Evolutionary conservation across 2,329 filamentous ascomycete species (phyloP).

Genomic region (Lachnellula occidentalis): DNA sequence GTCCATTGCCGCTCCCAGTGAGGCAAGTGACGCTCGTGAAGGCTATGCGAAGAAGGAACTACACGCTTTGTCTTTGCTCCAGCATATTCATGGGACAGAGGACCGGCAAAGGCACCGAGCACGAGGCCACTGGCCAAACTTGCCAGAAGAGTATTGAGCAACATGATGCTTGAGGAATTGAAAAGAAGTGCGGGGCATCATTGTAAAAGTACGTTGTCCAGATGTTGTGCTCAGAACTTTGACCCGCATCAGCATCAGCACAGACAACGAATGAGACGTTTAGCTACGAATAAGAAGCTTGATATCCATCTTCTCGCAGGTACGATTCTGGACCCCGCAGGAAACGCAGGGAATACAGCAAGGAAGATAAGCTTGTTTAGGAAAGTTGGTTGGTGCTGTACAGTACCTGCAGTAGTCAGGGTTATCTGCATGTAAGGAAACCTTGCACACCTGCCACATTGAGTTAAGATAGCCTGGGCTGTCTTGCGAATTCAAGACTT

Average conservation of each 20-base stretch:
- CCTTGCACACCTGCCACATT: neutral
- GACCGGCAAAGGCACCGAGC: constrained; percentile 14
- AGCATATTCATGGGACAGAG: constrained; percentile 3
- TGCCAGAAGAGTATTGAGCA: constrained; percentile 15
- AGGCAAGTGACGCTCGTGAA: constrained; percentile 22
- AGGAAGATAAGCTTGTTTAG: neutral
- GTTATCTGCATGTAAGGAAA: neutral
- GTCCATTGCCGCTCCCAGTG: constrained; percentile 16
- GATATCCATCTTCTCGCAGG: neutral
- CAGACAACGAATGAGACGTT: too few relatives aligned
- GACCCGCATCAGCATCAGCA: neutral
- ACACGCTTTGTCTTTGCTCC: constrained; percentile 12
- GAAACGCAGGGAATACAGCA: neutral
- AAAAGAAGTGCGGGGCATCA: neutral
- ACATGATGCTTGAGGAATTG: constrained; percentile 9
- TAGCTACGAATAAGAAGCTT: too few relatives aligned
- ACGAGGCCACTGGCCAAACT: constrained; percentile 15
- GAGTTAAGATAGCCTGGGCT: neutral
- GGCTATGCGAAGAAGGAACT: constrained; percentile 16
- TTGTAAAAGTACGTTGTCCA: neutral
- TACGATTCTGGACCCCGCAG: neutral
- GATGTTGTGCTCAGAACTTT: neutral
- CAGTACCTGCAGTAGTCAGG: neutral
- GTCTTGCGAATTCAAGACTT: neutral
- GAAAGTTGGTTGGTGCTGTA: constrained; percentile 1